Evolutionary conservation across 345 rosid genomes (phyloP).

Genomic region (Linum trigynum): DNA sequence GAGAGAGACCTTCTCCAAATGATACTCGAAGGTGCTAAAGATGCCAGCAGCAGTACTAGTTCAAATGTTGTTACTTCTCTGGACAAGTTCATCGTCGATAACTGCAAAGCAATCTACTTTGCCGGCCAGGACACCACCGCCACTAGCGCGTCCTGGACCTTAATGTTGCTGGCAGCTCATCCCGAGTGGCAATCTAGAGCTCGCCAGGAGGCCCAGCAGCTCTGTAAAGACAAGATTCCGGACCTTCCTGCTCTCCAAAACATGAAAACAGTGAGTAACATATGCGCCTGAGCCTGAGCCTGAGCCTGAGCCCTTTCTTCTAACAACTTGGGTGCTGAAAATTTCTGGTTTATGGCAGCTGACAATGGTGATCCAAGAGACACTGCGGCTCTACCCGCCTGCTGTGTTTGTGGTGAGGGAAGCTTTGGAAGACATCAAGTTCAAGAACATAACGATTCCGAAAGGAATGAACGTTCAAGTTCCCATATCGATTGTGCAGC

Average conservation of each 20-base stretch:
- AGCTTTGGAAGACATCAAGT: slow-evolving; percentile 19
- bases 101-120: slow-evolving; percentile 28
- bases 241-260: slow-evolving; percentile 20
- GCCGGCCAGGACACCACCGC: slow-evolving; percentile 26
- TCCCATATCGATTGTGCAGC: slow-evolving; percentile 13
- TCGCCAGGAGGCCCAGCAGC: slow-evolving; percentile 13
- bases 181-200: slow-evolving; percentile 22
- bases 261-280: slow-evolving; percentile 22
- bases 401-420: slow-evolving; percentile 1
- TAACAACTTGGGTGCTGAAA: background rate
- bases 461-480: slow-evolving; percentile 20
- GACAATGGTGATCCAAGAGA: slow-evolving; percentile 12
- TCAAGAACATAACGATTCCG: slow-evolving; percentile 17
- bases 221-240: slow-evolving; percentile 17
- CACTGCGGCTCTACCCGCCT: slow-evolving; percentile 5
- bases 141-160: slow-evolving; percentile 12
- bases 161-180: slow-evolving; percentile 25
- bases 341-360: slow-evolving; percentile 9
- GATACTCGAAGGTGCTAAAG: slow-evolving; percentile 17
- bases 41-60: background rate
- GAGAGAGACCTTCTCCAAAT: slow-evolving; percentile 21
- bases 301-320: background rate
- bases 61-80: background rate
- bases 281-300: background rate
- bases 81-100: slow-evolving; percentile 20